Conservation (phyloP, 495 filamentous ascomycete genomes). For the Penicillium manginii region DNA sequence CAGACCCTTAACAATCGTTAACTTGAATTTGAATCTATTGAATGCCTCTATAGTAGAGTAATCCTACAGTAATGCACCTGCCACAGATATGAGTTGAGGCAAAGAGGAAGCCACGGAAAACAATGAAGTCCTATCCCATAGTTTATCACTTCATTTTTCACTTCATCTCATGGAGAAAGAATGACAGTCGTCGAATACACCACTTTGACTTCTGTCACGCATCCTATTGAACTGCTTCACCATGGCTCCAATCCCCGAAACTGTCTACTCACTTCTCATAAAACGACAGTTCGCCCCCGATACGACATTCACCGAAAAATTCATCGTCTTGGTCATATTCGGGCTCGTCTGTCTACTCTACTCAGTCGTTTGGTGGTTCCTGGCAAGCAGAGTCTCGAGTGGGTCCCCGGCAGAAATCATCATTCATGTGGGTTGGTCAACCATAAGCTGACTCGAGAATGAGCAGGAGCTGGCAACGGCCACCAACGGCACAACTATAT, state of each 20-base stretch:
- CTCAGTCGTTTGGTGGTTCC: background rate
- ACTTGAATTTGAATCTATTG: no score
- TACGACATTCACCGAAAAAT: background rate
- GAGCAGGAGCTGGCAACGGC: background rate
- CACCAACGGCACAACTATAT: constrained; percentile 3
- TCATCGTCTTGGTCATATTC: background rate
- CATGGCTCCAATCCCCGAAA: background rate
- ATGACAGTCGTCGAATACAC: no score
- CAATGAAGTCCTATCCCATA: no score
- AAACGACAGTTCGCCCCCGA: background rate
- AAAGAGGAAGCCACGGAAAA: no score
- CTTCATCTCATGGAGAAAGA: no score
- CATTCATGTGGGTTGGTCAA: background rate
- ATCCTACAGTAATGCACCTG: no score
- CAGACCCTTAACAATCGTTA: no score
- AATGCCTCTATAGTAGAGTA: no score
- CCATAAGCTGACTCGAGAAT: background rate
- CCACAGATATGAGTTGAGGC: no score
- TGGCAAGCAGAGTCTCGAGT: constrained; percentile 1
- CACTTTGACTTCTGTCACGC: no score
- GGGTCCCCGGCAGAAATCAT: background rate
- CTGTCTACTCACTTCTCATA: background rate
- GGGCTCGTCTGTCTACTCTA: background rate
- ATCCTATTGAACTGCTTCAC: no score
- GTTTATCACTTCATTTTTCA: no score